Base-by-base conservation (phyloP, 2,329 filamentous ascomycete genomes). In the Aspergillus sp. region DNA sequence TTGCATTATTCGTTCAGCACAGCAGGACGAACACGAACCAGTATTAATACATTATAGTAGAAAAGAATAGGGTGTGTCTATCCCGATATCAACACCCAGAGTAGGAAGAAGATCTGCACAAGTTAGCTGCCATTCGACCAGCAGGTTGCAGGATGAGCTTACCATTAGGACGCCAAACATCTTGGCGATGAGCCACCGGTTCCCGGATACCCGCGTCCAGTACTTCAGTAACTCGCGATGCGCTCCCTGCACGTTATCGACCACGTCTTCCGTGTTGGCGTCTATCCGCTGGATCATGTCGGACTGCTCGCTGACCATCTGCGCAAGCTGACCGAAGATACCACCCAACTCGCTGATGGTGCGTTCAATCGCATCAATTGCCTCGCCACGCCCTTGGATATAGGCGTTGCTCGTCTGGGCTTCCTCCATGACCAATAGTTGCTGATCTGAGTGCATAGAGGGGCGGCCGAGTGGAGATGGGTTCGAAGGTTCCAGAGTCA, bases 221-320 rank as follows among this genome's bases (percentile, higher is more conserved):
- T 98, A 99, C 77, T 97, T 97, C 79, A 99, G 87, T 72, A 99
- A 76, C 78, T 99, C 94, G 64, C 93, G 85, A 75, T 99, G 95
- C 5, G 95, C 95, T 17, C 95, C 95, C 72, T 97, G 87, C n/a
- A 99, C 94, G 70, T 99, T 99, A 72, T 98, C 94, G 57, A 99
- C 94, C 5, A 99, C 92, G 69, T 97, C 93, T 72, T 99, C 95
- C 1, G 94, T 97, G 76, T 98, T 97, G 66, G 94, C 94, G 71
- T 98, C 94, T 72, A 97, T 97, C 53, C 94, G 85, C 78, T 98
- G 92, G 66, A 99, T 96, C 90, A 97, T 96, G 78, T 97, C 95
- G 63, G 91, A 92, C 79, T 99, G 95, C 76, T 99, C 94, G 58
- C 90, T 92, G 30, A 99, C 95, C 95, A 99, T 98, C 67, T 91